Evolutionary conservation across 495 filamentous ascomycete species (phyloP), one percentile per base, ranked within the genome.

Genomic region (Aspergillus campestris): DNA sequence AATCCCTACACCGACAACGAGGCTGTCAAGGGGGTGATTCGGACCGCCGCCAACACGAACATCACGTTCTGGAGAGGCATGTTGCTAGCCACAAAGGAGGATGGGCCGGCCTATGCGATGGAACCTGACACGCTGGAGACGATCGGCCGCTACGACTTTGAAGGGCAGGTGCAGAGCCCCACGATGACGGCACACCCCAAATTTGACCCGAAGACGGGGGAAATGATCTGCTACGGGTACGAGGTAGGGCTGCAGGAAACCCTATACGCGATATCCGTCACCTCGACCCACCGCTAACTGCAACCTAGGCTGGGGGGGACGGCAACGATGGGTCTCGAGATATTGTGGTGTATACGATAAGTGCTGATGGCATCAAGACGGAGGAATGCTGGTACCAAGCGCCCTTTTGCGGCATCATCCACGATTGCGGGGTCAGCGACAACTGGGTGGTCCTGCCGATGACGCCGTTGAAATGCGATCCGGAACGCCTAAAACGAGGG

Each of bases 161-260:
- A 78, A 43, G 76, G 74, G 7, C 75, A 80, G 59, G 61, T 78
- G 14, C 47, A 52, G 1, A 57, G 56, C 6, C 69, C 71, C 4
- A 77, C 72, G 0, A 78, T 80, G 47, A 75, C 74, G 1, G 76
- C 76, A 4, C 76, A 80, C 46, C 76, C 76, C 5, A 80, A 80
- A 58, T 61, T 80, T 40, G 75, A 78, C 40, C 76, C 76, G 2
- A 65, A 62, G 13, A 78, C 69, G 2, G 71, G 70, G 8, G 76
- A 80, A 59, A 69, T 78, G 64, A 49, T 78, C 4, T 70, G 66
- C 31, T 75, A 73, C 47, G 73, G 71, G 1, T 78, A 78, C 45
- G 72, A 39, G 4, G 61, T 24, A 24, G 18, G 18, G 18, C 18
- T 4, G 4, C 18, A 24, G 18, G 4, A 4, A 24, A 4, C 18